Evolutionary conservation across 306 rosid genomes (phyloP), one percentile per base, ranked within the genome.

Genomic region (Gastrolobium bilobum): DNA sequence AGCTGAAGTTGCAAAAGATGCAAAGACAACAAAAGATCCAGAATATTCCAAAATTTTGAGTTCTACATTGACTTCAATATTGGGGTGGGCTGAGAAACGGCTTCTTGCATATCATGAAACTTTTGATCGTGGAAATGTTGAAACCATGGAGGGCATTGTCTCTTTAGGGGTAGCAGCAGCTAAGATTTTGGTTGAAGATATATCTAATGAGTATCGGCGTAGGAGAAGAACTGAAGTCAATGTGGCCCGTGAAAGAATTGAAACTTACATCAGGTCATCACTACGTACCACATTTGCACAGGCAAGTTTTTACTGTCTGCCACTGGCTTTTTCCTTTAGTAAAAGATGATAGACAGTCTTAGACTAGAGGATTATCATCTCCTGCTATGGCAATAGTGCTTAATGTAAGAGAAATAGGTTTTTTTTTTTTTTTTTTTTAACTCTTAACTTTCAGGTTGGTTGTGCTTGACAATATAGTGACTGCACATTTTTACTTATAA

Each of bases 41-140:
- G 93, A 91, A 47, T 93, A 90, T 78, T 88, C 94, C 64, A 91
- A 91, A 83, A 82, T 89, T 56, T 85, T 95, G 91, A 95, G 98
- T 84, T 92, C 96, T 44, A 90, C 97, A 11, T 84, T 95, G 94
- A 91, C 94, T 86, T 80, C 97, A 0, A 87, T 95, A 64, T 44
- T 95, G 89, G 99, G 99, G 29, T 95, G 98, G 99, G 96, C 97
- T 10, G 99, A 95, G 88, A 93, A 93, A 85, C 87, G 99, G 88
- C 99, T 93, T 42, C 98, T 95, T 84, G 99, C 99, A 3, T 95
- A 95, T 85, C 99, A 95, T 66, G 99, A 95, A 84, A 95, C 99
- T 50, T 95, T 95, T 81, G 99, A 91, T 77, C 75, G 82, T 48
- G 89, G 85, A 72, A 95, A 91, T 63, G 86, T 91, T 51, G 96